Evolutionary conservation across 2,329 filamentous ascomycete species (phyloP).

Genomic region (Alternaria triticina): DNA sequence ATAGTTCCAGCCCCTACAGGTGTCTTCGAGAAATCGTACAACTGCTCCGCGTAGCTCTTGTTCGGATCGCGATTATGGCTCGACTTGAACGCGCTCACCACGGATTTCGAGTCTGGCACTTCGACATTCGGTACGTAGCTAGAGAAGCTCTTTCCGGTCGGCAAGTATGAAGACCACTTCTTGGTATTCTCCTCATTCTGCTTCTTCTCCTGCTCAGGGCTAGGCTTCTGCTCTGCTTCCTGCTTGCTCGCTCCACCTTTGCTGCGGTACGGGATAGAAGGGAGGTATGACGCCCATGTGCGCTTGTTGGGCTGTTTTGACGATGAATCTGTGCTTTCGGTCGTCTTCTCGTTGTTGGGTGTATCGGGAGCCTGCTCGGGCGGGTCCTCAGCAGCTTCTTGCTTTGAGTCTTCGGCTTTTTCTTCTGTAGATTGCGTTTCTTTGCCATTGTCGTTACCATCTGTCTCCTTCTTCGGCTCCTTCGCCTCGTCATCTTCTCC

Average conservation of each 20-base stretch:
- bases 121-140: slow-evolving; percentile 54
- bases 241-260: slow-evolving; percentile 28
- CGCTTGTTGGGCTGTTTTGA: slow-evolving; percentile 33
- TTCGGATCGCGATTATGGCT: slow-evolving; percentile 54
- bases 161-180: slow-evolving; percentile 57
- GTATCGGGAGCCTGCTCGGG: slow-evolving; percentile 41
- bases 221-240: slow-evolving; percentile 28
- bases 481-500: slow-evolving; percentile 4
- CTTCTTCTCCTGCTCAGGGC: slow-evolving; percentile 37
- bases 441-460: slow-evolving; percentile 2
- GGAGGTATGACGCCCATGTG: slow-evolving; percentile 50
- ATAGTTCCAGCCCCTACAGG: slow-evolving; percentile 57
- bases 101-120: slow-evolving; percentile 46
- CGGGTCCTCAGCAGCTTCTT: slow-evolving; percentile 29
- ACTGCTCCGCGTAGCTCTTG: slow-evolving; percentile 58
- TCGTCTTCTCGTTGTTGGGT: slow-evolving; percentile 17
- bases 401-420: slow-evolving; percentile 16
- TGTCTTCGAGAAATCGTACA: slow-evolving; percentile 59
- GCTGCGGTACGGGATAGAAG: slow-evolving; percentile 46
- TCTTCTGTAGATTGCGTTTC: slow-evolving; percentile 6
- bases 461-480: slow-evolving; percentile 8
- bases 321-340: slow-evolving; percentile 12
- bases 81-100: slow-evolving; percentile 54
- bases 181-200: slow-evolving; percentile 45
- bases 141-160: slow-evolving; percentile 56